Base-by-base conservation (phyloP, 2,329 filamentous ascomycete species). In the Aspergillus thermomutatus region DNA sequence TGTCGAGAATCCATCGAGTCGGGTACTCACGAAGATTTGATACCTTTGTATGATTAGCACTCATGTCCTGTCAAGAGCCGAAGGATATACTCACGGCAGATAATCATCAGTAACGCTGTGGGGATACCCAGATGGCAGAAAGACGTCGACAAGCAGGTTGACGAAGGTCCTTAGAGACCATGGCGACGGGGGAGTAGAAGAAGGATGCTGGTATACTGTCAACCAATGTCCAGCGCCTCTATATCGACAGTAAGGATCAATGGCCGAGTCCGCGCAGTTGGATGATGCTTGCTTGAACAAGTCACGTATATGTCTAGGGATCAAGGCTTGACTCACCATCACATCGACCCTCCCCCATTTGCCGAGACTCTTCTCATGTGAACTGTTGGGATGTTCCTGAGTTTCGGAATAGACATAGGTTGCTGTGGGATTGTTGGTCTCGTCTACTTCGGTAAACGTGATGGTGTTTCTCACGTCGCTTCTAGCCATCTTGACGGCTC, bases 101-200 rank as follows among this genome's bases (percentile, higher is more conserved):
- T 97, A 97, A 73, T 97, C 92, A 14, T 84, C 79, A 1, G 89
- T 93, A 28, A 97, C 92, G 50, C 88, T 94, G 63, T 92, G 84
- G 0, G 92, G 92, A 72, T 88, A 97, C n/a, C 92, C 92, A 1
- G 89, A 87, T 0, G 92, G 92, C 1, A 96, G 81, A 69, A 96
- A 96, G 27, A 92, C 83, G 63, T 91, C 87, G 45, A 92, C 70
- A 1, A 84, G 60, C 62, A 71, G 64, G 74, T 74, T 63, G 69
- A 66, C 21, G 26, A 73, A 59, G 17, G 67, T 61, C 31, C 60
- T 60, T 6, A 60, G 34, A 31, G 66, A 69, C 66, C 67, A 69
- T 59, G 61, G 53, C 31, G 58, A 59, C 1, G 57, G 56, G 11
- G 60, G 53, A 19, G 57, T 17, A 11, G 64, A 60, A 28, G 64